Conservation (phyloP, 2,329 filamentous ascomycete genomes). For the Talaromyces islandicus region DNA sequence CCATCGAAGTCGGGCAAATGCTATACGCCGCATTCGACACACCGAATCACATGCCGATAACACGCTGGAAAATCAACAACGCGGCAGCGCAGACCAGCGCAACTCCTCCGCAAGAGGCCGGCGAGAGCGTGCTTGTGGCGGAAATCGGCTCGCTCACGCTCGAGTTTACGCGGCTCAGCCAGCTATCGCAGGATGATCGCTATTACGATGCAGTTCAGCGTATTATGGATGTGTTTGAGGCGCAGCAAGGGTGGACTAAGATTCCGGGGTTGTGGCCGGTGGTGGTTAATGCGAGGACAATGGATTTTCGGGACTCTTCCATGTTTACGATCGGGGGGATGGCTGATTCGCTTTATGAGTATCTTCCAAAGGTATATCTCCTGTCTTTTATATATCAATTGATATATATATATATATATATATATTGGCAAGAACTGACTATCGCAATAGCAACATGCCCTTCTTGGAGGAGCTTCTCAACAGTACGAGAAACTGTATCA, state of each 20-base stretch:
- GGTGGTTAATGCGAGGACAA: slow-evolving; percentile 22
- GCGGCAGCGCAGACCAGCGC: slow-evolving; percentile 16
- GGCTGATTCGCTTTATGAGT: slow-evolving; percentile 54
- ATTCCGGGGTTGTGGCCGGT: slow-evolving; percentile 37
- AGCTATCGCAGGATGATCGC: slow-evolving; percentile 31
- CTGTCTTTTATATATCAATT: no score
- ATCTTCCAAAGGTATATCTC: slow-evolving; percentile 54
- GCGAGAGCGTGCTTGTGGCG: slow-evolving; percentile 20
- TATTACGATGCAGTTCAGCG: slow-evolving; percentile 34
- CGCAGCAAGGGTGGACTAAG: slow-evolving; percentile 27
- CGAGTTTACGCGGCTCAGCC: slow-evolving; percentile 37
- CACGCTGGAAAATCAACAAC: slow-evolving; percentile 35
- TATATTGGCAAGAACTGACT: no score
- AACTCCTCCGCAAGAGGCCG: slow-evolving; percentile 17
- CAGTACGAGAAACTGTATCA: slow-evolving; percentile 54
- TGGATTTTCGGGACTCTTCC: slow-evolving; percentile 19
- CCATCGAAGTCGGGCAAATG: slow-evolving; percentile 68
- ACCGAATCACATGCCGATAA: slow-evolving; percentile 79
- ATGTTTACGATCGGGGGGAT: slow-evolving; percentile 51
- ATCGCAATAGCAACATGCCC: slow-evolving; percentile 25
- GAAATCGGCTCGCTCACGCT: slow-evolving; percentile 36
- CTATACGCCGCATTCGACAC: slow-evolving; percentile 78
- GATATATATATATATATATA: no score
- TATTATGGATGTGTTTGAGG: slow-evolving; percentile 28
- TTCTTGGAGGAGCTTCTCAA: slow-evolving; percentile 36